Percentiles rank a stretch among this genome's conserved stretches.
These are phyloP conservation scores for Backusella westeae DNA, from an alignment of 192 early-diverging fungal species.

Conservation along the genomic window DNA sequence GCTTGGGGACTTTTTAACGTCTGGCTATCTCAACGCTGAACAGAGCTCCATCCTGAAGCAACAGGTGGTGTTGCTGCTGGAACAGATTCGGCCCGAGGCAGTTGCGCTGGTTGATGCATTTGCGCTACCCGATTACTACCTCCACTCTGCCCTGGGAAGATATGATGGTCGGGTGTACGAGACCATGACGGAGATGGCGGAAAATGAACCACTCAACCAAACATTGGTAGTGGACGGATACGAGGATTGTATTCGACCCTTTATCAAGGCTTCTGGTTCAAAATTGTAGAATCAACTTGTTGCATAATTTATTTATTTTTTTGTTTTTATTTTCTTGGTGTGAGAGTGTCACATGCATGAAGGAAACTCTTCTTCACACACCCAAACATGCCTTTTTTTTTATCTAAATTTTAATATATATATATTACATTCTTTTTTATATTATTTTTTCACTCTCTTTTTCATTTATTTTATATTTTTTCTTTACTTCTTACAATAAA, in stretches of 20 bases:
- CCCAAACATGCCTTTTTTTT: neutral
- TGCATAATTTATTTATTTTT: neutral
- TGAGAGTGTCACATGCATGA: slow-evolving; percentile 4
- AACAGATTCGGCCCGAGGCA: slow-evolving; percentile 70
- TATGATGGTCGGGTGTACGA: slow-evolving; percentile 84
- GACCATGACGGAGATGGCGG: slow-evolving; percentile 68
- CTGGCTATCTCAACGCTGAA: slow-evolving; percentile 49
- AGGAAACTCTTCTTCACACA: neutral
- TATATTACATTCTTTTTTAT: neutral
- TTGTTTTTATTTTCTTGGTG: neutral
- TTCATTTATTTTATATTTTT: neutral
- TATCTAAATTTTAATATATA: neutral
- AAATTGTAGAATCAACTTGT: neutral
- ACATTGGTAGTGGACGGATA: slow-evolving; percentile 56
- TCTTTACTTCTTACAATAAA: neutral
- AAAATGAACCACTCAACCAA: slow-evolving; percentile 73
- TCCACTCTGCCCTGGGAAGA: slow-evolving; percentile 76
- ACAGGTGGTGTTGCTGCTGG: slow-evolving; percentile 50
- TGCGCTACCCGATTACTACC: slow-evolving; percentile 67
- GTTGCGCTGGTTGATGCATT: slow-evolving; percentile 83
- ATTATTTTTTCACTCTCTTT: neutral
- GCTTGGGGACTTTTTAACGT: slow-evolving; percentile 56
- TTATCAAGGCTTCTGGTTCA: neutral
- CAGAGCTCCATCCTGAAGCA: slow-evolving; percentile 50
- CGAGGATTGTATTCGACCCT: slow-evolving; percentile 32